Percentiles rank a stretch among this genome's conserved stretches.
These are phyloP conservation scores for Clonostachys chloroleuca DNA, from an alignment of 2,329 filamentous ascomycete genomes.

Conservation along the genomic window DNA sequence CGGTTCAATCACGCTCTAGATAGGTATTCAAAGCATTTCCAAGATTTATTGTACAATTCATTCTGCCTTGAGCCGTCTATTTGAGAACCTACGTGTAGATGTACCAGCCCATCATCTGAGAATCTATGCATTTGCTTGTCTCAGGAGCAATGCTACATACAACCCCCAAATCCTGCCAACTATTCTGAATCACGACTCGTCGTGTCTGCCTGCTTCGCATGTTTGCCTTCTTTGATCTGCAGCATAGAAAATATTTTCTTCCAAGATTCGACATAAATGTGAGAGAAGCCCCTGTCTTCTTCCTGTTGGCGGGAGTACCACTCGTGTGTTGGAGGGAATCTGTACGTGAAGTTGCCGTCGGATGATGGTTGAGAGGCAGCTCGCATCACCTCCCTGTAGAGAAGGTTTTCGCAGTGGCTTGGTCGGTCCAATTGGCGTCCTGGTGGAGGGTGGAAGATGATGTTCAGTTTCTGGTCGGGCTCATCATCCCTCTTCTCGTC, in stretches of 20 bases:
- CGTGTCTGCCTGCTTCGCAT: neutral
- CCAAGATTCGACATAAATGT: constrained; percentile 41
- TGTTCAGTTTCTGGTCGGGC: no score
- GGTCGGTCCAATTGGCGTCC: constrained; percentile 9
- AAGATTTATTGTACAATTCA: no score
- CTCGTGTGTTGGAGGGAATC: constrained; percentile 38
- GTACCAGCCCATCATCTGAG: no score
- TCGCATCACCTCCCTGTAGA: constrained; percentile 28
- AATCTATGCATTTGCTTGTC: no score
- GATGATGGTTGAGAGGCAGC: neutral
- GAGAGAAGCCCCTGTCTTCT: constrained; percentile 43
- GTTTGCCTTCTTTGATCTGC: neutral
- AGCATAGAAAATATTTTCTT: constrained; percentile 25
- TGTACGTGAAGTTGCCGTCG: constrained; percentile 18
- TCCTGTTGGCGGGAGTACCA: constrained; percentile 46
- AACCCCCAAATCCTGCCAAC: neutral
- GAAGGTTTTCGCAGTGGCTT: constrained; percentile 32
- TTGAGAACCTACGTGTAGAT: no score
- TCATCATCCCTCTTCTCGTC: no score
- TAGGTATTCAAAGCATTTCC: no score
- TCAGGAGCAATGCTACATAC: no score
- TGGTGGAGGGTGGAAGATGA: constrained; percentile 40
- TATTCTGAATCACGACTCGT: neutral
- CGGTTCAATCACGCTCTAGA: no score
- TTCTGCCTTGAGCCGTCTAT: no score